Base-by-base conservation (phyloP, 768 basidiomycete species). In the Suillus weaverae region DNA sequence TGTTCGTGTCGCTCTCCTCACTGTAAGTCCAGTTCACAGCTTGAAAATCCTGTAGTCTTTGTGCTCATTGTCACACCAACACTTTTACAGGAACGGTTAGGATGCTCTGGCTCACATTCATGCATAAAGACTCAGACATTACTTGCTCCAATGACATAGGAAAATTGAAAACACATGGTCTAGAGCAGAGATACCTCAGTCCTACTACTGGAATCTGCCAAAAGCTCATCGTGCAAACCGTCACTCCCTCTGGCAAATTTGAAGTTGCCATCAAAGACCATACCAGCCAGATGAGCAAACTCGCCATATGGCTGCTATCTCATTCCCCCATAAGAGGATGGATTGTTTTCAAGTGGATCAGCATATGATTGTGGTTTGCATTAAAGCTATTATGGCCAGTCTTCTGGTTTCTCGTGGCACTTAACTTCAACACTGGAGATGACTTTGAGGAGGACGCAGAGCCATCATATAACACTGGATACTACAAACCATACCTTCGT, bases 171-270 rank as follows among this genome's bases (percentile, higher is more conserved):
- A 48, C 5, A 0, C 69, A 70, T 20, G 63, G 61, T 9, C 46
- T 2, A 1, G 65, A 67, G 20, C 69, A 67, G 63, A 60, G 68
- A 48, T 70, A 67, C 14, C n/a, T 70, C 32, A 67, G 66, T 33
- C 57, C 69, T 20, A 61, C 62, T 8, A 70, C 69, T 26, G 69
- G 69, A 9, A 3, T 35, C 30, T 70, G 69, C 16, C 62, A 63
- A 33, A 62, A 32, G 44, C 69, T 70, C 33, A 6, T 44, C 5
- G 16, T 70, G 3, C 69, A 70, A 56, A 38, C 69, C 35, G 57
- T 64, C 33, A 61, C 62, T 5, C 68, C 68, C 3, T n/a, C 18
- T 35, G 20, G 9, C 22, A 44, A 44, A n/a, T 39, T 39, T 39
- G 43, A 44, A 44, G 20, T n/a, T n/a, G 36, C 35, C 20, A 61